Evolutionary conservation across 106 monocot species (phyloP).

Genomic region (Posidonia australis): DNA sequence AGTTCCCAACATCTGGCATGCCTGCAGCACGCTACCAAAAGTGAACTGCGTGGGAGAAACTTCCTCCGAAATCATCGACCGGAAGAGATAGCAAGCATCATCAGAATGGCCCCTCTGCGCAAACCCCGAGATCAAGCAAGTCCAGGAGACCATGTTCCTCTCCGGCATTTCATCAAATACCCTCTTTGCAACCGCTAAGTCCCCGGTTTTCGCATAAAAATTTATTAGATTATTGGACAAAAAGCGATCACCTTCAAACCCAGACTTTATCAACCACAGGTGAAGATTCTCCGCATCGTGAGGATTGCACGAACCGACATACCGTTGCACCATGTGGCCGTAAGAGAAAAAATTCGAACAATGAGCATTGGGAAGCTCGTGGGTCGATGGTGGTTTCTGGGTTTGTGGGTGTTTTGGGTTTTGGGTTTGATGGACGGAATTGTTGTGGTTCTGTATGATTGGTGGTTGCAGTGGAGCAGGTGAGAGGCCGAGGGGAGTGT

Average conservation of each 20-base stretch:
- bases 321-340: conserved; percentile 3
- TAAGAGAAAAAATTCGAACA: neutral
- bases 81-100: conserved; percentile 34
- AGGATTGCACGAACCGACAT: neutral
- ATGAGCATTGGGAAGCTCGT: neutral
- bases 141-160: conserved; percentile 66
- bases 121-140: conserved; percentile 59
- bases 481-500: neutral
- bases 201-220: conserved; percentile 23
- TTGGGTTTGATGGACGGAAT: neutral
- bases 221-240: conserved; percentile 50
- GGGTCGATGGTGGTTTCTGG: neutral
- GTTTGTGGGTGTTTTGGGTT: neutral
- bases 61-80: conserved; percentile 34
- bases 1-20: conserved; percentile 41
- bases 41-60: conserved; percentile 44
- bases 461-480: too few relatives aligned
- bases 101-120: conserved; percentile 19
- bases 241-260: conserved; percentile 40
- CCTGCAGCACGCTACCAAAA: conserved; percentile 41
- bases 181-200: conserved; percentile 31
- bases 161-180: conserved; percentile 58
- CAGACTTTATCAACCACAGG: conserved; percentile 34
- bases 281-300: conserved; percentile 29
- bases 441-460: too few relatives aligned